phyloP scores from a whole-genome alignment of 257 asterid species.

The Solanum pinnatisectum region DNA sequence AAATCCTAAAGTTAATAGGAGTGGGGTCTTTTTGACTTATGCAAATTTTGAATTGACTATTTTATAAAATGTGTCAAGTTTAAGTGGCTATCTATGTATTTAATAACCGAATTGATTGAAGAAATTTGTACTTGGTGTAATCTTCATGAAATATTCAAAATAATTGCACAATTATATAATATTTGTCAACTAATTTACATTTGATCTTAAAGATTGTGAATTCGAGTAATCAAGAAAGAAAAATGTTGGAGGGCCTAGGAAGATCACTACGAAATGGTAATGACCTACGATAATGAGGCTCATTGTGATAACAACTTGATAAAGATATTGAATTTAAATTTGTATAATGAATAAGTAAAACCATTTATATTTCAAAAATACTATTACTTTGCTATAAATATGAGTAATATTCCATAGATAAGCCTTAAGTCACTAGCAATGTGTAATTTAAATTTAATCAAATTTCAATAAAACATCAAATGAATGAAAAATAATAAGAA shows the following conservation, averaged over 20 bases:
- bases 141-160: neutral
- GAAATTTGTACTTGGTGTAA: neutral
- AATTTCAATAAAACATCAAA: neutral
- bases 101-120: neutral
- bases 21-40: neutral
- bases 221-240: no score
- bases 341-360: no score
- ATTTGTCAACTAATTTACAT: no score
- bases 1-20: neutral
- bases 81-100: neutral
- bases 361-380: no score
- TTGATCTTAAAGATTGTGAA: no score
- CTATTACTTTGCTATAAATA: neutral
- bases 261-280: neutral
- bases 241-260: neutral
- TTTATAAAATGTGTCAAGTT: neutral
- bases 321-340: neutral
- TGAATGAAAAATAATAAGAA: neutral
- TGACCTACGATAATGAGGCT: neutral
- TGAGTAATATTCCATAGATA: neutral
- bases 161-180: neutral
- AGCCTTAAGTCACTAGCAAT: rapidly evolving
- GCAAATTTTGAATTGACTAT: neutral
- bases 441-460: neutral
- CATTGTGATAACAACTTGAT: neutral